phyloP scores from a whole-genome alignment of 768 basidiomycete species.

The Agaricus sinodeliciosus region DNA sequence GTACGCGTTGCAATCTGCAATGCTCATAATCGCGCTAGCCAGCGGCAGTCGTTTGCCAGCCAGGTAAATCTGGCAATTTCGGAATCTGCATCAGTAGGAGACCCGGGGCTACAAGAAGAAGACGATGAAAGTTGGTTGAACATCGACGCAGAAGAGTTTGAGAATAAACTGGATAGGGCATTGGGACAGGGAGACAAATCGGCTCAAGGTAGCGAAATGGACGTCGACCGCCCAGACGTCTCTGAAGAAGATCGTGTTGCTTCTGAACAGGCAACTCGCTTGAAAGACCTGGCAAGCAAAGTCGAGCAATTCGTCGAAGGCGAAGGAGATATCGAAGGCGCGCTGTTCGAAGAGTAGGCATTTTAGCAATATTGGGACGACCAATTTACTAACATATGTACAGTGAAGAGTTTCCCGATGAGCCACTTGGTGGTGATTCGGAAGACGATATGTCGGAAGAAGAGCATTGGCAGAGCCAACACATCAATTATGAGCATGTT shows the following conservation, averaged over 20 bases:
- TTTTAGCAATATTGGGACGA: background rate
- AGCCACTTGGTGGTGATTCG: constrained; percentile 50
- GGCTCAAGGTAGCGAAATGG: constrained; percentile 33
- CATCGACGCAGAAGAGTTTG: constrained; percentile 69
- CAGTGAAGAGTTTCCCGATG: constrained; percentile 69
- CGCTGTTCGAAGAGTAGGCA: constrained; percentile 83
- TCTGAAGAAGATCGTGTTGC: constrained; percentile 44
- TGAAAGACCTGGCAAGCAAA: constrained; percentile 75
- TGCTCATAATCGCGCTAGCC: constrained; percentile 33
- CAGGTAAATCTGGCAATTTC: constrained; percentile 61
- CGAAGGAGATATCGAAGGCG: constrained; percentile 85
- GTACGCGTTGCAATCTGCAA: background rate
- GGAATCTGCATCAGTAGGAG: constrained; percentile 25
- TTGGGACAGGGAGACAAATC: constrained; percentile 18
- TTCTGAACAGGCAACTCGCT: constrained; percentile 58
- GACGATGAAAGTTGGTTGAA: constrained; percentile 92
- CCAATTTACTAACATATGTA: constrained; percentile 2
- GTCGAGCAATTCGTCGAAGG: constrained; percentile 90
- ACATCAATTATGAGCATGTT: background rate
- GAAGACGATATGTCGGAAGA: constrained; percentile 14
- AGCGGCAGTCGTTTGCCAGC: constrained; percentile 70
- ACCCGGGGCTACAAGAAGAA: constrained; percentile 21
- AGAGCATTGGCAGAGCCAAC: constrained; percentile 22
- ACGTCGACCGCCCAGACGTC: constrained; percentile 32
- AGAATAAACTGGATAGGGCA: constrained; percentile 56